Evolutionary conservation across 345 rosid genomes (phyloP), one percentile per base, ranked within the genome.

Genomic region (Tarenaya hassleriana): DNA sequence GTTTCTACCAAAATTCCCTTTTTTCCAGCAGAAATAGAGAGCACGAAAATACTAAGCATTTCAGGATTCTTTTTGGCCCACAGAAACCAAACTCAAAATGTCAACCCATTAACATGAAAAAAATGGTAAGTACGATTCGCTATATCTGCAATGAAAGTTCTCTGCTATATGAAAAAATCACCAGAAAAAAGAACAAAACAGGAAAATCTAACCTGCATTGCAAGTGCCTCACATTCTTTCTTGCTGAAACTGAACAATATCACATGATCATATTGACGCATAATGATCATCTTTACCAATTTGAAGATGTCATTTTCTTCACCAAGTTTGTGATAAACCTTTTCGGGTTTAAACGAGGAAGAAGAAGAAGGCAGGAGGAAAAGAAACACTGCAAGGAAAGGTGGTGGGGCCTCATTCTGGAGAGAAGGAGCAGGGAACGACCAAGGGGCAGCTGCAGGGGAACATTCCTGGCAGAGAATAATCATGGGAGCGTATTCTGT

Each of bases 261-360:
- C 61, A 92, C 96, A 15, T 96, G 98, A 57, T 92, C 98, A 58
- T 92, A 92, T 40, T 92, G 98, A 29, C 96, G 82, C 62, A 75
- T 85, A 73, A 92, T 81, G 41, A 92, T 84, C 98, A 88, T 92
- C 70, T 92, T 92, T 62, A 92, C 95, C 90, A 92, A 73, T 77
- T 85, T 92, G 75, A 92, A 88, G 42, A 92, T 92, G 56, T 92
- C 98, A 57, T 88, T 88, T 74, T 88, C 94, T 75, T 92, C 98
- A 67, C 96, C 96, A 70, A 81, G 73, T 77, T n/a, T n/a, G n/a
- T 33, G 35, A 33, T 33, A 33, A 3, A 3, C 35, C 35, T 1
- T 33, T 7, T 7, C 7, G 10, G 35, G 45, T 33, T 7, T 33
- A 33, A 7, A 3, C 3, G 10, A 7, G 35, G 9, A 33, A 11